Percentiles rank a stretch among this genome's conserved stretches.
Conservation (phyloP, 371 early-diverging fungal species). For the Syncephalastrum monosporum region DNA sequence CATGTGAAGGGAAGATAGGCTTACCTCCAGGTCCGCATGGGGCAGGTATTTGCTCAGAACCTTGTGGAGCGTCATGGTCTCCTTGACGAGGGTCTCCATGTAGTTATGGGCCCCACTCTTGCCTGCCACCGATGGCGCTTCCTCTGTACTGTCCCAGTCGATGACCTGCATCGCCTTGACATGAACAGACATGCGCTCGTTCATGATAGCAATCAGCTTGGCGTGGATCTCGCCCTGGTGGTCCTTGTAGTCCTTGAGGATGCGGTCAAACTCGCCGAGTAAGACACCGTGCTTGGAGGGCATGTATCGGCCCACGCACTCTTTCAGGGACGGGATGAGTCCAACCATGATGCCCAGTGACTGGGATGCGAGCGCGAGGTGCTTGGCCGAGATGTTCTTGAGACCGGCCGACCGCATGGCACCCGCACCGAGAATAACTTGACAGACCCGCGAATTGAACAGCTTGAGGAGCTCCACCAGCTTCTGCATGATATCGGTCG, state of each 20-base stretch:
- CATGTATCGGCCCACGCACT: conserved; percentile 68
- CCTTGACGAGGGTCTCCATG: conserved; percentile 88
- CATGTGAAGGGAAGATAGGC: conserved; percentile 4
- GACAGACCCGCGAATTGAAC: conserved; percentile 90
- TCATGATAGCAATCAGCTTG: conserved; percentile 91
- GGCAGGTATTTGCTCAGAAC: conserved; percentile 83
- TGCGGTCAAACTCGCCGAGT: conserved; percentile 85
- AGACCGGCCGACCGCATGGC: conserved; percentile 94
- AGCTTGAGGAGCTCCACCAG: conserved; percentile 81
- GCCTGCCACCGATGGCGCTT: conserved; percentile 25
- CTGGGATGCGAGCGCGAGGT: conserved; percentile 91
- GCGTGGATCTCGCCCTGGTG: conserved; percentile 87
- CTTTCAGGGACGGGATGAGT: conserved; percentile 79
- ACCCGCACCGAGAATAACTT: conserved; percentile 94
- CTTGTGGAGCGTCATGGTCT: conserved; percentile 86
- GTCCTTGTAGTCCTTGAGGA: conserved; percentile 74
- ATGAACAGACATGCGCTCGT: conserved; percentile 82
- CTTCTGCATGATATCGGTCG: conserved; percentile 82
- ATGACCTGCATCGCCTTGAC: conserved; percentile 62
- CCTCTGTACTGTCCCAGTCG: conserved; percentile 70
- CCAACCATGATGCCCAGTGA: conserved; percentile 83
- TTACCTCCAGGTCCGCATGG: conserved; percentile 63
- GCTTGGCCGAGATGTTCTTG: conserved; percentile 93
- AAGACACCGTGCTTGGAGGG: conserved; percentile 72
- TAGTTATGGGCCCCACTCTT: conserved; percentile 50